Base-by-base conservation (phyloP, 176 grass and related monocot genomes). In the Musa troglodytarum region DNA sequence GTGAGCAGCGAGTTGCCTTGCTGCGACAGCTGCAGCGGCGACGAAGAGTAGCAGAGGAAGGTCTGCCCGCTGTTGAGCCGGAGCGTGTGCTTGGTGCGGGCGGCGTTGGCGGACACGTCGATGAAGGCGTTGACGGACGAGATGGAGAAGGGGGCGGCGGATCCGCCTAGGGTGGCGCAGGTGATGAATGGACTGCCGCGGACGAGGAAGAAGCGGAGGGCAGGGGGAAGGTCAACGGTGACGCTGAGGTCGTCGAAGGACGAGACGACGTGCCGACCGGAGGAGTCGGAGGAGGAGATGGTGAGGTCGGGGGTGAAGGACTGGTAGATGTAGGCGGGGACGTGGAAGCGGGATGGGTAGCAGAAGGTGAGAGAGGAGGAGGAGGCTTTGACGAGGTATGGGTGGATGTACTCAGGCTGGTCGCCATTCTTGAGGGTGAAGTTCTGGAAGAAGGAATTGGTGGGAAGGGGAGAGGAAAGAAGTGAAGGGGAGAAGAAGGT, bases 391-490 rank as follows among this genome's bases (percentile, higher is more conserved):
- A 94, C 56, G 16, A 92, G 89, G 86, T 99, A 99, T 0, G 95
- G 95, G 63, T 99, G 90, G 86, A 99, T 77, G 80, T 99, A 99
- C 82, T 99, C 95, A 11, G 90, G 88, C 79, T 99, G 95, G 75
- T 93, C 90, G 51, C 95, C 95, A 80, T 94, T 86, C 17, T 99
- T 99, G 73, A 99, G 95, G 74, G 52, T 72, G 65, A 76, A 91
- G 88, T 99, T 99, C 77, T 99, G 95, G 86, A 99, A 99, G 84
- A 94, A 99, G 69, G 86, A 87, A 72, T 99, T 99, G 29, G 95
- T 99, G 57, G 95, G 95, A 54, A 99, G 90, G 74, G 95, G 95
- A 70, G 74, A 74, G 53, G 80, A 55, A 73, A 91, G 84, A 17
- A 99, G 90, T n/a, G 49, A 8, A 17, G 84, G 78, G 73, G 90